Conservation (phyloP, 805 yeast species). For the Komagataella phaffii region DNA sequence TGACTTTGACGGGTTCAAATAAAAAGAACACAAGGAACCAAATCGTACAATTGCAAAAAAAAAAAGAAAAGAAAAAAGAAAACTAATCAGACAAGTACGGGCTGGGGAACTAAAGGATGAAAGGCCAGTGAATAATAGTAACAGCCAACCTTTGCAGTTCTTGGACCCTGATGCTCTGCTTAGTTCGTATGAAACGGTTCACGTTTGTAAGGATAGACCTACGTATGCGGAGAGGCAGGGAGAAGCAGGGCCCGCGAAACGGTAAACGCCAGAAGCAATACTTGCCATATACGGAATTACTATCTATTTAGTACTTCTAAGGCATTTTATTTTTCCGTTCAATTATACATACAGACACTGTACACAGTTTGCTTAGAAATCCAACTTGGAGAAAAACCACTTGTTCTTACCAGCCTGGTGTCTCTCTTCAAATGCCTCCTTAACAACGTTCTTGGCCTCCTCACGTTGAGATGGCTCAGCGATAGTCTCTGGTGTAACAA, state of each 20-base stretch:
- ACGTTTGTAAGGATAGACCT: neutral
- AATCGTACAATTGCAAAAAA: neutral
- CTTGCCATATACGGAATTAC: neutral
- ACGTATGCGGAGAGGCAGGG: neutral
- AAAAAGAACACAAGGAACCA: neutral
- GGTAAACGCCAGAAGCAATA: neutral
- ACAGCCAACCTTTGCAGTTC: neutral
- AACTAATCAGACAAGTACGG: neutral
- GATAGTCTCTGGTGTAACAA: slow-evolving; percentile 86
- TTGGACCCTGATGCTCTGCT: neutral
- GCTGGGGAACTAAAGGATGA: neutral
- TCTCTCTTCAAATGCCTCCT: slow-evolving; percentile 98
- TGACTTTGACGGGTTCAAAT: neutral
- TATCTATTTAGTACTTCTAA: neutral
- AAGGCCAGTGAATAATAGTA: neutral
- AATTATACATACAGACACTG: slow-evolving; percentile 2
- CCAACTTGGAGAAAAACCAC: slow-evolving; percentile 95
- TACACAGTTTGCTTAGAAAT: slow-evolving; percentile 16
- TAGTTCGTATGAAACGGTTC: neutral
- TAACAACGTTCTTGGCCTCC: slow-evolving; percentile 98
- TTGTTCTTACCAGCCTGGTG: slow-evolving; percentile 99
- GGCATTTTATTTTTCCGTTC: neutral
- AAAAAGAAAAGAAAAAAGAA: neutral
- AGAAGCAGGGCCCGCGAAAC: neutral
- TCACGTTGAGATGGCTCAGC: slow-evolving; percentile 96